Base-by-base conservation (phyloP, 1,139 yeast genomes). In the Candida tropicalis region DNA sequence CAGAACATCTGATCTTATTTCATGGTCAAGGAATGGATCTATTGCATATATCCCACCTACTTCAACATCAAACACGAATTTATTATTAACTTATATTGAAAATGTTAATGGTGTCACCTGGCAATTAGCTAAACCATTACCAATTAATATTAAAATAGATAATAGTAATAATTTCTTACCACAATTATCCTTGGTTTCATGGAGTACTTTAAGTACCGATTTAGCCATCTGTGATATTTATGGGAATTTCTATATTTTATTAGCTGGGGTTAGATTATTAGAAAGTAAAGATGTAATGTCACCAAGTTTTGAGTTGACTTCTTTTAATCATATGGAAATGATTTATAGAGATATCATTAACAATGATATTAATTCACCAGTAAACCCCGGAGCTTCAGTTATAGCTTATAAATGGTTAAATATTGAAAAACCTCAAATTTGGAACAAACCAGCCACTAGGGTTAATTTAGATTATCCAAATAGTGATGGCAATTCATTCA, bases 1-100 rank as follows among this genome's bases (percentile, higher is more conserved):
- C 6, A 40, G 39, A 3, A 42, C 49, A 18, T 43, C 55, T 10
- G 42, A 51, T 13, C 44, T 56, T 37, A 72, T 85, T 25, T 76
- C 89, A 15, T 87, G 95, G 95, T 84, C 90, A 15, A 74, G 79
- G 49, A 82, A 81, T 55, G 95, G 95, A 13, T 80, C 84, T 54
- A 73, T 87, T 18, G 93, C 91, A 2, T 84, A 80, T 52, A 66
- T 79, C 4, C 69, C 69, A 42, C 49, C 50, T 2, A 31, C 44
- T 9, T 38, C 50, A 24, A 42, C 52, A 15, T 41, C 52, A n/a
- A 59, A 58, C 32, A 57, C 65, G 41, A 70, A 65, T 48, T 59
- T 85, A 33, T 64, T 68, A 42, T 65, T 85, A 47, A 79, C 90
- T 2, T 81, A 82, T 58, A 60, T 86, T 41, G 86, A 80, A 51